These are phyloP conservation scores for Pseudogymnoascus sp. DNA, from an alignment of 2,329 filamentous ascomycete genomes.

Conservation along the genomic window DNA sequence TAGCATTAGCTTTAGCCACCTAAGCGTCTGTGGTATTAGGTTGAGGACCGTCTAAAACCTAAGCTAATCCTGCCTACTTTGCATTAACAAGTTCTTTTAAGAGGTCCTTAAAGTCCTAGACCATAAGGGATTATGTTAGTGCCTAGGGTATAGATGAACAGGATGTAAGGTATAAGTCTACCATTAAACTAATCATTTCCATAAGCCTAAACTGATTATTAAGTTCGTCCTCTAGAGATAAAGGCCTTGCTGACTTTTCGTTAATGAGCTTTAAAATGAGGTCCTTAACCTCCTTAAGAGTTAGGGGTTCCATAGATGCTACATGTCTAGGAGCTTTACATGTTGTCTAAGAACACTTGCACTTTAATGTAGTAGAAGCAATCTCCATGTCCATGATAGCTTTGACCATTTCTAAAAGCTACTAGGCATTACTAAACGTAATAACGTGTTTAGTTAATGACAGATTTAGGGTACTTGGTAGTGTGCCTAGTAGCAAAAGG, in stretches of 20 bases:
- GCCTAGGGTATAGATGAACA: not conserved
- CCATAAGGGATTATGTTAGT: not conserved
- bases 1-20: not conserved
- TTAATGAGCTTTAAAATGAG: constrained; percentile 11
- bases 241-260: not conserved
- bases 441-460: not conserved
- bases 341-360: not conserved
- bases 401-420: not conserved
- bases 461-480: constrained; percentile 11
- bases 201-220: not conserved
- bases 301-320: not conserved
- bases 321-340: too few relatives aligned
- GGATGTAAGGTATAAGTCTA: not conserved
- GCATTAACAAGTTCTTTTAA: not conserved
- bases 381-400: not conserved
- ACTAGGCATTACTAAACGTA: not conserved
- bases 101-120: not conserved
- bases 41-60: not conserved
- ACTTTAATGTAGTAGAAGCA: not conserved
- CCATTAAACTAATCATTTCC: not conserved
- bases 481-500: not conserved
- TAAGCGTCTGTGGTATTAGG: not conserved
- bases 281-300: constrained; percentile 4
- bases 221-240: not conserved
- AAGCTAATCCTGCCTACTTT: not conserved